Evolutionary conservation across 2,329 filamentous ascomycete species (phyloP), one percentile per base, ranked within the genome.

Genomic region (Botrytis porri): DNA sequence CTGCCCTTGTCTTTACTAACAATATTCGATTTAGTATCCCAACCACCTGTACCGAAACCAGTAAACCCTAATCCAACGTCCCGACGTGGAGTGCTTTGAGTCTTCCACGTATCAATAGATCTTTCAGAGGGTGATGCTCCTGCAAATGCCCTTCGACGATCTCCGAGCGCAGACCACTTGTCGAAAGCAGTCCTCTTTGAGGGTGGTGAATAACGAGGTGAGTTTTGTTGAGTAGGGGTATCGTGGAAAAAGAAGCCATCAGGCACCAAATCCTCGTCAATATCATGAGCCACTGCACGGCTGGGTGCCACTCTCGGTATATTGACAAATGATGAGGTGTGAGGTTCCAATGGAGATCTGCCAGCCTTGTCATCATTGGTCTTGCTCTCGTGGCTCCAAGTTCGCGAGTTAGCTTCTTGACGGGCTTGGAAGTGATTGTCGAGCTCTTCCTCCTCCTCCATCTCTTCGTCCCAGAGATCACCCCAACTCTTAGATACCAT

Each of bases 401-500:
- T 93, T 76, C 92, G 88, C 72, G 91, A 88, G 81, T 94, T 93
- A 79, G 92, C 86, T 80, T 84, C 83, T 75, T 84, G 84, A 45
- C 85, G 84, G 76, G 90, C 85, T 82, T 91, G 88, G 39, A 92
- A 83, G 9, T 84, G 84, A 74, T 87, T 83, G 88, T 84, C 80
- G 91, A 88, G 76, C 78, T 91, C 88, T 77, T 93, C 88, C 75
- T 92, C 90, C 76, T 92, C 90, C 79, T 96, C 94, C 63, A 86
- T 85, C 71, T 98, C 95, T 82, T 98, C 95, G 74, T 98, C 95
- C 92, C 94, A 98, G 82, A 98, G 90, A 82, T 99, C 96, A 80
- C 95, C 97, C 96, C 96, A 99, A 86, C 96, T 98, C 91, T 98
- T 98, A 73, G 96, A 97, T 65, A 97, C 93, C 65, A 88, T 85